Evolutionary conservation across 176 grass and related monocot genomes (phyloP).

Genomic region (Lolium perenne): DNA sequence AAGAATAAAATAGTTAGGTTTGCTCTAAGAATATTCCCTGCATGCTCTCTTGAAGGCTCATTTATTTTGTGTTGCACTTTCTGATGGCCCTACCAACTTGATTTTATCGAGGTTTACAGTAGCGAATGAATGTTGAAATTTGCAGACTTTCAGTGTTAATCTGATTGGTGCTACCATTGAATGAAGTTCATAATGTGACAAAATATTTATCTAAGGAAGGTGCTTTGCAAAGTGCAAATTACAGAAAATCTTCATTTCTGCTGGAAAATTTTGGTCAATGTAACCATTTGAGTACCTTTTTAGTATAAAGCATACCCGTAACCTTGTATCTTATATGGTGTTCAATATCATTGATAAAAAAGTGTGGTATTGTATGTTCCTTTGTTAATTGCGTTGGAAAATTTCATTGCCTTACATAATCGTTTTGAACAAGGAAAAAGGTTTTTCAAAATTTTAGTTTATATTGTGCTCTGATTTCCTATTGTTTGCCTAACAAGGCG

Average conservation of each 20-base stretch:
- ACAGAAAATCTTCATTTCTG: not conserved
- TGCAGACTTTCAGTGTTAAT: not conserved
- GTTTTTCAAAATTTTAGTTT: not conserved
- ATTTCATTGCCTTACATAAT: not conserved
- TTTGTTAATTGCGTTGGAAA: not conserved
- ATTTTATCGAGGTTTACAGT: not conserved
- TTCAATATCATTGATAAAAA: constrained; percentile 12
- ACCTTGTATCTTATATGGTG: not conserved
- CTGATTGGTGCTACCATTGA: not conserved
- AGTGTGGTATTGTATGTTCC: not conserved
- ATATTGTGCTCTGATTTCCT: constrained; percentile 27
- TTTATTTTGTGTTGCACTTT: not conserved
- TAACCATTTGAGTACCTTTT: constrained; percentile 3
- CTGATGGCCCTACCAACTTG: not conserved
- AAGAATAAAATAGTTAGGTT: no score
- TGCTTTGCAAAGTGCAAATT: constrained; percentile 24
- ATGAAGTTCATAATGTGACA: not conserved
- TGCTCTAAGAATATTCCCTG: no score
- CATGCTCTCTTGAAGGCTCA: not conserved
- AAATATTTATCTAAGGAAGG: not conserved
- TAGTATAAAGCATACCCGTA: not conserved
- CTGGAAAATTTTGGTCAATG: not conserved
- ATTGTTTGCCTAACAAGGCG: constrained; percentile 15
- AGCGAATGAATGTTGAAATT: constrained; percentile 1
- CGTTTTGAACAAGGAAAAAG: not conserved